phyloP scores from a whole-genome alignment of 2,329 filamentous ascomycete species.

The Zymoseptoria pseudotritici region DNA sequence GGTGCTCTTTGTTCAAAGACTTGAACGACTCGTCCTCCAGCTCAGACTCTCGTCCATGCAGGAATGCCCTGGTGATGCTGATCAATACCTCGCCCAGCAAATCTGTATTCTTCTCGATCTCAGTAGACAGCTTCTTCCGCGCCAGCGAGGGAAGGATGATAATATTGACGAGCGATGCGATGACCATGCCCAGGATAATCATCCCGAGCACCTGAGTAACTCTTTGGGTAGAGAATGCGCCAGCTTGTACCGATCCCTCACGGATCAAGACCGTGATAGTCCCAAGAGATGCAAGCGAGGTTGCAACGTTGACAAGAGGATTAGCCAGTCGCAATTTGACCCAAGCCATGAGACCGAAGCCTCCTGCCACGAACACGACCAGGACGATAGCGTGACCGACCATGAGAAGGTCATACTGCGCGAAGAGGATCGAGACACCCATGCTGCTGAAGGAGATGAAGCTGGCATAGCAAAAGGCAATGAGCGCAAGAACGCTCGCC shows the following conservation, averaged over 20 bases:
- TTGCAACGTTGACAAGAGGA: conserved; percentile 48
- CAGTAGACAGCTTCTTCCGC: conserved; percentile 62
- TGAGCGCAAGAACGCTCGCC: conserved; percentile 66
- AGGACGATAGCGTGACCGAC: conserved; percentile 74
- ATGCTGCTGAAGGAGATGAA: conserved; percentile 76
- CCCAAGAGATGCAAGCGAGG: conserved; percentile 77
- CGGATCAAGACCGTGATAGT: conserved; percentile 88
- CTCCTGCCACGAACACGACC: conserved; percentile 75
- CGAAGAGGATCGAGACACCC: conserved; percentile 77
- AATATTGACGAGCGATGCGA: conserved; percentile 67
- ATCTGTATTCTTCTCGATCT: conserved; percentile 65
- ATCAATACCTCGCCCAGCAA: conserved; percentile 74
- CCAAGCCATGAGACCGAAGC: conserved; percentile 68
- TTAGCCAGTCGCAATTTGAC: conserved; percentile 32
- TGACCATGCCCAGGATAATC: conserved; percentile 67
- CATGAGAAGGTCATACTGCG: conserved; percentile 56
- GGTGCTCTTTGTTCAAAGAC: conserved; percentile 52
- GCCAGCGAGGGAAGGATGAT: conserved; percentile 73
- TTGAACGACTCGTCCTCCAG: conserved; percentile 60
- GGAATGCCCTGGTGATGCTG: conserved; percentile 72
- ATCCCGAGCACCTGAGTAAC: conserved; percentile 77
- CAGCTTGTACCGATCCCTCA: conserved; percentile 77
- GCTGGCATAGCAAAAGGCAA: conserved; percentile 72
- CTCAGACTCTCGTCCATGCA: conserved; percentile 75
- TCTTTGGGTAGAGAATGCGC: conserved; percentile 73